These are phyloP conservation scores for Lyophyllum atratum DNA, from an alignment of 768 basidiomycete species.

Conservation along the genomic window DNA sequence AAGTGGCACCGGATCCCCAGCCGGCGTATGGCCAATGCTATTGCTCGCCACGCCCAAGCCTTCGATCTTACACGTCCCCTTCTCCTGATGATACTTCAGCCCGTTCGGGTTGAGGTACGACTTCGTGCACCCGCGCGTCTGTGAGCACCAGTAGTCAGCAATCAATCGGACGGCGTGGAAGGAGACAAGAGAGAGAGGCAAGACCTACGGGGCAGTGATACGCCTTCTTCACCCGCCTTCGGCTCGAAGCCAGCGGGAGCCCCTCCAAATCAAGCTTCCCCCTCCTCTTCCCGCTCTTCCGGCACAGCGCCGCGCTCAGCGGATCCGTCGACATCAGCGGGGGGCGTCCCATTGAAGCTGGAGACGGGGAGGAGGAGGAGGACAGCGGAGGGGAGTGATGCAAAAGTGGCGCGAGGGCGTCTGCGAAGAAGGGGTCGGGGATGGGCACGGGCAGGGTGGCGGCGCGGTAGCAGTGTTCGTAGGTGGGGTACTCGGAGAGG, in stretches of 20 bases:
- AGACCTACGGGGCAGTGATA: constrained; percentile 51
- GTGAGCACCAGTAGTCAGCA: neutral
- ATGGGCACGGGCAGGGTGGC: constrained; percentile 1
- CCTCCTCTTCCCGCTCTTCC: constrained; percentile 1
- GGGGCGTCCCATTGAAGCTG: too few relatives aligned
- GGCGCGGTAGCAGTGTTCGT: constrained; percentile 23
- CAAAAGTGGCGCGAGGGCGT: neutral
- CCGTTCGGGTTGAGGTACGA: constrained; percentile 69
- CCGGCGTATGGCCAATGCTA: too few relatives aligned
- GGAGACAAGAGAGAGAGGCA: neutral
- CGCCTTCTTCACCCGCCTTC: constrained; percentile 40
- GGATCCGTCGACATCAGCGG: neutral
- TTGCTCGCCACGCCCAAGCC: constrained; percentile 1
- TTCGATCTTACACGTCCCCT: constrained; percentile 60
- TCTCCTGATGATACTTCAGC: constrained; percentile 67
- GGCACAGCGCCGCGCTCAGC: neutral
- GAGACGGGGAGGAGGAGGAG: neutral
- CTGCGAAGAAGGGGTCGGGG: neutral
- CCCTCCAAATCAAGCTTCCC: constrained; percentile 2
- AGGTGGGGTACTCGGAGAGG: constrained; percentile 18
- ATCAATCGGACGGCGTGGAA: neutral
- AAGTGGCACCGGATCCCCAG: too few relatives aligned
- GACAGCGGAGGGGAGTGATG: neutral
- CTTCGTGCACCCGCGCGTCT: constrained; percentile 57
- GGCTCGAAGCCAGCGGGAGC: neutral